A percentile compares a stretch with the other conserved stretches of the same genome.
Conservation (phyloP, 495 filamentous ascomycete species). For the Neurospora sp. region DNA sequence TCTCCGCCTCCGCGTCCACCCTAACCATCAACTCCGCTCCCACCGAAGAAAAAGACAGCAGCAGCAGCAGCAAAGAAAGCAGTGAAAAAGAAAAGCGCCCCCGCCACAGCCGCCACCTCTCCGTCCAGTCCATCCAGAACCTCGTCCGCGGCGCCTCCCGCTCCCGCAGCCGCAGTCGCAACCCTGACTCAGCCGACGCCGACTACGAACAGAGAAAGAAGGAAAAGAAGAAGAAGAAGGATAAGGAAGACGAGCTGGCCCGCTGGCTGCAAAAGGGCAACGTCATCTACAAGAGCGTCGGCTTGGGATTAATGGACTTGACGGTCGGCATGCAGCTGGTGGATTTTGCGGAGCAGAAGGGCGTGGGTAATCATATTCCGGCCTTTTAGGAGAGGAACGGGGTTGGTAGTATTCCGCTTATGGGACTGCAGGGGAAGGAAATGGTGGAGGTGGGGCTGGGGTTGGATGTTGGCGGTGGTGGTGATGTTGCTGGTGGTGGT, state of each 20-base stretch:
- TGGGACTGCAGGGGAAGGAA: not conserved
- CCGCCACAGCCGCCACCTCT: not conserved
- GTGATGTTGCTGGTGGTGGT: not conserved
- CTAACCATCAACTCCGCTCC: slow-evolving; percentile 1
- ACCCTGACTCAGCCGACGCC: not conserved
- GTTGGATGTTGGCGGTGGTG: not conserved
- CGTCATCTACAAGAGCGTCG: slow-evolving; percentile 79
- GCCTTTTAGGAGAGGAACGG: slow-evolving; percentile 43
- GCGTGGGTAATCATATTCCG: slow-evolving; percentile 61
- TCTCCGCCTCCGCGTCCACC: slow-evolving; percentile 9
- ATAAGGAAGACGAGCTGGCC: slow-evolving; percentile 44
- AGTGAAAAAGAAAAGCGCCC: not conserved
- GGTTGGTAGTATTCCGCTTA: not conserved
- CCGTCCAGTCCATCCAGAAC: not conserved
- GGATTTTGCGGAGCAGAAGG: slow-evolving; percentile 58
- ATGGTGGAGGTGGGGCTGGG: not conserved
- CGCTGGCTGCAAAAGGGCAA: slow-evolving; percentile 73
- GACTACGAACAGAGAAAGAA: not conserved
- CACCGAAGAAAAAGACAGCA: slow-evolving; percentile 13
- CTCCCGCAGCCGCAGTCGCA: not conserved
- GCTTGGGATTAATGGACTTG: slow-evolving; percentile 72
- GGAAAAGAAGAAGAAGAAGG: slow-evolving; percentile 17
- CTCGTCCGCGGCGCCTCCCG: not conserved
- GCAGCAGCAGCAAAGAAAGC: slow-evolving; percentile 14
- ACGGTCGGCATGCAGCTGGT: slow-evolving; percentile 67